Conservation (phyloP, 306 rosid species). For the Castanospermum australe region DNA sequence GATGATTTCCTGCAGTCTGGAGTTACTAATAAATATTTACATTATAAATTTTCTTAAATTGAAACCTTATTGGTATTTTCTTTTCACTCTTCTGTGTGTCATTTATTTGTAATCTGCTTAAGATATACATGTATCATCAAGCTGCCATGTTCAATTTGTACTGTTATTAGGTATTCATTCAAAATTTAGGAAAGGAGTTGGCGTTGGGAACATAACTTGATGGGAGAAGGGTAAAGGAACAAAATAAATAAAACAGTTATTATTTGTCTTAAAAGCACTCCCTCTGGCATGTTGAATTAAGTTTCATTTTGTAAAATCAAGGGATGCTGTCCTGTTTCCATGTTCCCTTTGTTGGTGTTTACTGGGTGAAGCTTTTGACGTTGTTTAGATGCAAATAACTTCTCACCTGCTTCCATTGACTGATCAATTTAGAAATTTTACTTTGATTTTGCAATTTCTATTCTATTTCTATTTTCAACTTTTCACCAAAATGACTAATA, state of each 20-base stretch:
- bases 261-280: not conserved
- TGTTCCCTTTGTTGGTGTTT: not conserved
- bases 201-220: not conserved
- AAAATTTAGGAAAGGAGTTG: not conserved
- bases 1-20: not conserved
- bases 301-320: not conserved
- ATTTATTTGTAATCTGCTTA: not conserved
- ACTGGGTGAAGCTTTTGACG: not conserved
- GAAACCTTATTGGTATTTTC: not conserved
- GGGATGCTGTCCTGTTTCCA: not conserved
- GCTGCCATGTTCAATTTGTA: conserved; percentile 2
- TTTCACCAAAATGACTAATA: conserved; percentile 18
- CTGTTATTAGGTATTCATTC: not conserved
- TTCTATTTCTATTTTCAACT: conserved; percentile 4
- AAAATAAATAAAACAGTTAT: not conserved
- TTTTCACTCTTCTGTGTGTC: not conserved
- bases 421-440: not conserved
- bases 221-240: not conserved
- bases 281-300: not conserved
- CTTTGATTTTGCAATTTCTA: not conserved
- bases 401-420: not conserved
- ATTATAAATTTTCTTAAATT: not conserved
- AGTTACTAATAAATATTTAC: not conserved
- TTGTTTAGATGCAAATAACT: conserved; percentile 8
- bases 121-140: not conserved